phyloP scores from a whole-genome alignment of 2,329 filamentous ascomycete species.

The Aurifilum marmelostoma region DNA sequence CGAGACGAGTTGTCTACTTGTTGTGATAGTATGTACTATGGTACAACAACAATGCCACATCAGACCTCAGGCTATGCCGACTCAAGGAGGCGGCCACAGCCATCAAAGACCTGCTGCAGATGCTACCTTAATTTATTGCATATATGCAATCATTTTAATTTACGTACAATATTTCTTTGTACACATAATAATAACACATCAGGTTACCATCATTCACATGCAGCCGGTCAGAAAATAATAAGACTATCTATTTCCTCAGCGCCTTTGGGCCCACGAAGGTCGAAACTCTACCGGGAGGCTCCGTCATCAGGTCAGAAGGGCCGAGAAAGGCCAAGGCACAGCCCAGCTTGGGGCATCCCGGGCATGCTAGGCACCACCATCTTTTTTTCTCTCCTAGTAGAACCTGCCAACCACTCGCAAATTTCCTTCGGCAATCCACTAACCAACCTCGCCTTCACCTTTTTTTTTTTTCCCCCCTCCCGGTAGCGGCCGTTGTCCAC shows the following conservation, averaged over 20 bases:
- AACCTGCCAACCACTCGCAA: slow-evolving; percentile 5
- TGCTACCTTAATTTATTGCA: not conserved
- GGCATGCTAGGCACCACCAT: not conserved
- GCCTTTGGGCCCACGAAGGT: not conserved
- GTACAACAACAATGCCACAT: no score
- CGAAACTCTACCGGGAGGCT: no score
- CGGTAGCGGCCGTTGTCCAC: not conserved
- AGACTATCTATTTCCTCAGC: not conserved
- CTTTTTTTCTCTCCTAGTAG: no score
- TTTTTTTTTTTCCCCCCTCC: not conserved
- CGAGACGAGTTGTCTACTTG: not conserved
- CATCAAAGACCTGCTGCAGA: not conserved
- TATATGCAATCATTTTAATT: not conserved
- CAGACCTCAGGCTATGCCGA: not conserved
- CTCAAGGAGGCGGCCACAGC: not conserved
- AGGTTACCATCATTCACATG: not conserved
- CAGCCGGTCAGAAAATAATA: not conserved
- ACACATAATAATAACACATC: not conserved
- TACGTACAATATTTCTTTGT: not conserved
- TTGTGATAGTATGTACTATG: no score
- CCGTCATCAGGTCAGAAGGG: slow-evolving; percentile 4
- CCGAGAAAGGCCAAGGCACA: not conserved
- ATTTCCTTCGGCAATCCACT: not conserved
- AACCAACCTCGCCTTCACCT: not conserved
- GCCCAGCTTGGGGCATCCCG: slow-evolving; percentile 2